These are phyloP conservation scores for Diaporthe citriasiana DNA, from an alignment of 2,329 filamentous ascomycete species.

Conservation along the genomic window DNA sequence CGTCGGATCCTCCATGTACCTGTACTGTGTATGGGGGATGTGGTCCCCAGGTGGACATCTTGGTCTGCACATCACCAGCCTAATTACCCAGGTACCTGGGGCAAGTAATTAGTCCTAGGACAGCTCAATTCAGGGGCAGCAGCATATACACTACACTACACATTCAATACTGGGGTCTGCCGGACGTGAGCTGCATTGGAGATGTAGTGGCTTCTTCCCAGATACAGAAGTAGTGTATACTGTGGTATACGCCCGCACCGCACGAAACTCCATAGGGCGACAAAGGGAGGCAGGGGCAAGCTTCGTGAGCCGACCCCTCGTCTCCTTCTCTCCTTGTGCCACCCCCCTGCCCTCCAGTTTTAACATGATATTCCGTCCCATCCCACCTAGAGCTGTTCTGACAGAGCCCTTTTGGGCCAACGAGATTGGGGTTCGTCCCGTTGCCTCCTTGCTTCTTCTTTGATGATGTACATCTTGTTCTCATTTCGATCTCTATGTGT, in stretches of 20 bases:
- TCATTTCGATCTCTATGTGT: constrained; percentile 20
- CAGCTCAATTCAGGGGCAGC: constrained; percentile 21
- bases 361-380: not conserved
- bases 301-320: not conserved
- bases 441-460: constrained; percentile 5
- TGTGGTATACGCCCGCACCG: constrained; percentile 10
- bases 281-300: constrained; percentile 23
- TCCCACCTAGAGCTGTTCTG: not conserved
- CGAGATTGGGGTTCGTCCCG: constrained; percentile 13
- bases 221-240: not conserved
- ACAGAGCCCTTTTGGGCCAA: not conserved
- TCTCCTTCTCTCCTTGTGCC: not conserved
- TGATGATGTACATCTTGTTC: constrained; percentile 13
- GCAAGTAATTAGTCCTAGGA: not conserved
- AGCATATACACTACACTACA: not conserved
- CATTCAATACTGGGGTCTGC: not conserved
- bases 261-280: constrained; percentile 21
- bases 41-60: constrained; percentile 10
- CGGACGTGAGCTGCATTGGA: not conserved
- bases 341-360: not conserved
- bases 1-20: not conserved
- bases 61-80: constrained; percentile 19
- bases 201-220: not conserved
- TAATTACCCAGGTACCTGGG: constrained; percentile 23
- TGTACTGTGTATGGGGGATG: constrained; percentile 3